Conservation (phyloP, 2,329 filamentous ascomycete species). For the Monilinia vaccinii-corymbosi region DNA sequence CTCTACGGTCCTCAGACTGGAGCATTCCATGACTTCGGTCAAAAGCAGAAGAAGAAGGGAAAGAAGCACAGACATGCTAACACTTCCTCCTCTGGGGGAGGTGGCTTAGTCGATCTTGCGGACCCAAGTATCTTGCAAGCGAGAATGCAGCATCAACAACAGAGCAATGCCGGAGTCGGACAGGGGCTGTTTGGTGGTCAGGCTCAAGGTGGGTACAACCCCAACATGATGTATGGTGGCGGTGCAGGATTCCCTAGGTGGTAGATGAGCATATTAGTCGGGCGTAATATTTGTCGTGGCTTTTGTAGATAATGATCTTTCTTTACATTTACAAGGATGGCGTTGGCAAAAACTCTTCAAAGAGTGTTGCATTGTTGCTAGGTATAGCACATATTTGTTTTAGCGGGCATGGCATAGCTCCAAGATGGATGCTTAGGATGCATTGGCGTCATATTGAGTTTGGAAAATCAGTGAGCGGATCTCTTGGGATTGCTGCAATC, state of each 20-base stretch:
- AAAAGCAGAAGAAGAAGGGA: slow-evolving; percentile 99
- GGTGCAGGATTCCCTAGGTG: slow-evolving; percentile 45
- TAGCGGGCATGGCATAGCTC: slow-evolving; percentile 40
- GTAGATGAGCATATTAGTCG: slow-evolving; percentile 36
- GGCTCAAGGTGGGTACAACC: slow-evolving; percentile 91
- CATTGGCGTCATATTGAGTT: slow-evolving; percentile 28
- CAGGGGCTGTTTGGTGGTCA: slow-evolving; percentile 85
- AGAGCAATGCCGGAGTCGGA: slow-evolving; percentile 73
- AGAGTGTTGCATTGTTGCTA: slow-evolving; percentile 27
- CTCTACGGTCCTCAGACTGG: slow-evolving; percentile 82
- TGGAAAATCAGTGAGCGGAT: slow-evolving; percentile 22
- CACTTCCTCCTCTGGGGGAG: slow-evolving; percentile 99
- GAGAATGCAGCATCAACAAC: slow-evolving; percentile 83
- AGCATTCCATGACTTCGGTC: slow-evolving; percentile 82
- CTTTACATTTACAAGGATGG: slow-evolving; percentile 26
- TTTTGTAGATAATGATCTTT: slow-evolving; percentile 26
- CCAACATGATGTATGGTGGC: slow-evolving; percentile 70
- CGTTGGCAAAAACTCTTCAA: slow-evolving; percentile 24
- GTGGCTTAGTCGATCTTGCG: slow-evolving; percentile 99
- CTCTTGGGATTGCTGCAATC: slow-evolving; percentile 22
- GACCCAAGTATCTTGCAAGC: slow-evolving; percentile 99
- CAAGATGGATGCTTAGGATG: slow-evolving; percentile 30
- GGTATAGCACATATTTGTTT: slow-evolving; percentile 32
- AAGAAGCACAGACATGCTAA: slow-evolving; percentile 99
- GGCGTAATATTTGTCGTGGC: slow-evolving; percentile 22